Conservation (phyloP, 1,139 yeast genomes). For the Zygoascus meyerae region DNA sequence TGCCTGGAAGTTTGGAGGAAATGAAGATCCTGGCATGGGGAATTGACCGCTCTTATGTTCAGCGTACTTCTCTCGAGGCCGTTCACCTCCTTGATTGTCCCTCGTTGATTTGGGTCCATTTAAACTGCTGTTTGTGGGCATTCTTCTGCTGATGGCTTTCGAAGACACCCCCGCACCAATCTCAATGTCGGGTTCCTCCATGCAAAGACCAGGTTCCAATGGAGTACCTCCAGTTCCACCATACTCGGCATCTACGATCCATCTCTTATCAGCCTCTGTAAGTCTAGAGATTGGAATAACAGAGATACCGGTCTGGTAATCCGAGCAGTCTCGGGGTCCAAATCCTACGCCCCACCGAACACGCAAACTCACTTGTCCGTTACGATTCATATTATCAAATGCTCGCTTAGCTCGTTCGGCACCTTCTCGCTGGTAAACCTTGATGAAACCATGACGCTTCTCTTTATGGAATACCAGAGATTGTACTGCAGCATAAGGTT, state of each 20-base stretch:
- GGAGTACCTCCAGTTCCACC: conserved; percentile 96
- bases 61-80: not conserved
- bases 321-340: conserved; percentile 98
- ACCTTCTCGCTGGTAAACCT: conserved; percentile 90
- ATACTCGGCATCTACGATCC: conserved; percentile 91
- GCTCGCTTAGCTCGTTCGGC: conserved; percentile 63
- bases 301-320: conserved; percentile 85
- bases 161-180: conserved; percentile 93
- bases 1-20: conserved; percentile 2
- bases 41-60: conserved; percentile 8
- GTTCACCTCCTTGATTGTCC: conserved; percentile 20
- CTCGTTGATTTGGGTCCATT: conserved; percentile 74
- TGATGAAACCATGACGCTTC: conserved; percentile 92
- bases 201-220: conserved; percentile 70
- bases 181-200: conserved; percentile 97
- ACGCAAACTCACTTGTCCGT: conserved; percentile 52
- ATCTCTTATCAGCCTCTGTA: conserved; percentile 87
- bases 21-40: not conserved
- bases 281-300: conserved; percentile 79
- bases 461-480: conserved; percentile 81
- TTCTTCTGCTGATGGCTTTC: conserved; percentile 56
- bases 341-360: conserved; percentile 99
- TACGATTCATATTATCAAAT: conserved; percentile 48
- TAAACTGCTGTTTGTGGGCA: conserved; percentile 58
- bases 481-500: conserved; percentile 94